Conservation (phyloP, 768 basidiomycete genomes). For the Agrocybe pediades region DNA sequence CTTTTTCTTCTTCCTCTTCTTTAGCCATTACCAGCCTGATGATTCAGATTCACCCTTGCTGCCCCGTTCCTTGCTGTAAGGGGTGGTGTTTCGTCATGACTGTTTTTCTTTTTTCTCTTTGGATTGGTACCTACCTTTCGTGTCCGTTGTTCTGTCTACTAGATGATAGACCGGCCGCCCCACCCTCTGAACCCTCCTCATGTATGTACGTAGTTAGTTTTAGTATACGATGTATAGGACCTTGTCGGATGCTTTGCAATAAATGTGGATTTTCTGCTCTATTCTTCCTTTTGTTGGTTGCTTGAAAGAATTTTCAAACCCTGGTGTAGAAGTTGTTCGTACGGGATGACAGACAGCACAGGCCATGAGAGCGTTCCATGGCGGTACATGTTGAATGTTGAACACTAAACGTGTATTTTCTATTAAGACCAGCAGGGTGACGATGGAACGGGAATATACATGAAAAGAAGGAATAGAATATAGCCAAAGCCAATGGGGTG, state of each 20-base stretch:
- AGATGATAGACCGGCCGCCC: slow-evolving; percentile 18
- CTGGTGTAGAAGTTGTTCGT: too few relatives aligned
- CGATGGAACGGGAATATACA: slow-evolving; percentile 15
- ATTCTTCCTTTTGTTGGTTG: too few relatives aligned
- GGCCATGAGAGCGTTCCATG: too few relatives aligned
- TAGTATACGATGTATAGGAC: slow-evolving; percentile 5
- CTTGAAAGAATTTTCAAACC: too few relatives aligned
- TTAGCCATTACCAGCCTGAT: too few relatives aligned
- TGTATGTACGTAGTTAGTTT: slow-evolving; percentile 4
- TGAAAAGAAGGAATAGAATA: slow-evolving; percentile 6
- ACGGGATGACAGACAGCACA: too few relatives aligned
- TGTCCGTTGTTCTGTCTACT: slow-evolving; percentile 17
- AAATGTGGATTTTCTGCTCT: not conserved
- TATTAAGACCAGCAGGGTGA: slow-evolving; percentile 10
- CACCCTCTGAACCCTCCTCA: too few relatives aligned
- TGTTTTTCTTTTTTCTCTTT: not conserved
- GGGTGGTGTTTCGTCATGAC: slow-evolving; percentile 2
- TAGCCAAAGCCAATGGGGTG: not conserved
- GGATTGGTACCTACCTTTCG: slow-evolving; percentile 2
- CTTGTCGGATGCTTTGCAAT: not conserved
- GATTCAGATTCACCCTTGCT: too few relatives aligned
- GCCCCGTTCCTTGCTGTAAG: slow-evolving; percentile 4
- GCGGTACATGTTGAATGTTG: not conserved
- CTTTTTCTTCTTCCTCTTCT: too few relatives aligned
- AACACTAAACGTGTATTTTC: slow-evolving; percentile 15